phyloP scores from a whole-genome alignment of 805 yeast genomes.

The Saccharomycopsis fibuligera region DNA sequence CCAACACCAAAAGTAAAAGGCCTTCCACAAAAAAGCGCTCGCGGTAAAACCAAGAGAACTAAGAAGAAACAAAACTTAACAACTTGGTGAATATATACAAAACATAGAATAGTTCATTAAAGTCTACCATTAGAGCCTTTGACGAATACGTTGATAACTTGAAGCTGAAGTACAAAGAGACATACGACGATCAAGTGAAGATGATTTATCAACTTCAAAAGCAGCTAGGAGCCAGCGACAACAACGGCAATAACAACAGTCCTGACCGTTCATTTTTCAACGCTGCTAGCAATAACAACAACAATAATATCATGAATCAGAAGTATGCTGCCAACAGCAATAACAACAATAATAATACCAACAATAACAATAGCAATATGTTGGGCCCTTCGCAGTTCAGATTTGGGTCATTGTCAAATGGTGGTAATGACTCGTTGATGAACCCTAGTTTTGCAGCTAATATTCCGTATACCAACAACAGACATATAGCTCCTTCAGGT shows the following conservation, averaged over 20 bases:
- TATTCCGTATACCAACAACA: neutral
- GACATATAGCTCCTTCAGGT: too few species aligned
- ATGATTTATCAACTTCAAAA: slow-evolving; percentile 5
- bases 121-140: neutral
- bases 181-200: slow-evolving; percentile 8
- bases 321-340: neutral
- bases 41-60: neutral
- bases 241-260: neutral
- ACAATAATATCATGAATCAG: neutral
- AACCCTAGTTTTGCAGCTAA: neutral
- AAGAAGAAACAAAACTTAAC: neutral
- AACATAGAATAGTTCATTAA: slow-evolving; percentile 1
- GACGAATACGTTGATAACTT: slow-evolving; percentile 1
- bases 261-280: too few species aligned
- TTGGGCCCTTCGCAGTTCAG: neutral
- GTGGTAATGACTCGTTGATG: neutral
- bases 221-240: slow-evolving; percentile 1
- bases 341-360: neutral
- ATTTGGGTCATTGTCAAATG: neutral
- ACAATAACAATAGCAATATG: neutral
- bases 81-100: neutral
- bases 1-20: neutral
- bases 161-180: slow-evolving; percentile 1
- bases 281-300: neutral
- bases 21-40: neutral